These are phyloP conservation scores for Stygiomarasmius scandens DNA, from an alignment of 1,284 basidiomycete genomes.

Conservation along the genomic window DNA sequence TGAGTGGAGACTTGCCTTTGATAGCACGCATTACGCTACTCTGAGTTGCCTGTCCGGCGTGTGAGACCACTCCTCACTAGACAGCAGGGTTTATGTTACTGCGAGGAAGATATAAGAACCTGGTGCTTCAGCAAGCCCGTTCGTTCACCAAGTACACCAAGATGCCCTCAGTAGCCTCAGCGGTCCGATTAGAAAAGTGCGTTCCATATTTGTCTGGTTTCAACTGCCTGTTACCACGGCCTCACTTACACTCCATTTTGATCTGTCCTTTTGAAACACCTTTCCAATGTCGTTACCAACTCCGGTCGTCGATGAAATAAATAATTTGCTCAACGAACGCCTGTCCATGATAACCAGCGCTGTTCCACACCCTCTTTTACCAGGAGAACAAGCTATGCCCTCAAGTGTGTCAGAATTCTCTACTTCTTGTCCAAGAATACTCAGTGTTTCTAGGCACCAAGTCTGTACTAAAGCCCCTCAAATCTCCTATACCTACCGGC, in stretches of 20 bases:
- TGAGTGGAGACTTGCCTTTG: slow-evolving; percentile 47
- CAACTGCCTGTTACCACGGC: not conserved
- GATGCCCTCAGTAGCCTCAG: not conserved
- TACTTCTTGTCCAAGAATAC: not conserved
- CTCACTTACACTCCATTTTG: not conserved
- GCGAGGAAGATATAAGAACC: not conserved
- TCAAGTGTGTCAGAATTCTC: not conserved
- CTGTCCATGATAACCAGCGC: slow-evolving; percentile 14
- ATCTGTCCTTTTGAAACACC: not conserved
- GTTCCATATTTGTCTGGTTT: not conserved
- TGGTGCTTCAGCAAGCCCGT: not conserved
- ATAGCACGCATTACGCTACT: slow-evolving; percentile 56
- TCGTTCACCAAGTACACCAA: not conserved
- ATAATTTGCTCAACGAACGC: slow-evolving; percentile 13
- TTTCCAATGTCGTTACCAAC: not conserved
- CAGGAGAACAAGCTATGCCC: slow-evolving; percentile 7
- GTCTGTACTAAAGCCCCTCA: slow-evolving; percentile 25
- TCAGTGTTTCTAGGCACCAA: slow-evolving; percentile 6
- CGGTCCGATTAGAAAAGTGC: not conserved
- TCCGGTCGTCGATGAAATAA: slow-evolving; percentile 2
- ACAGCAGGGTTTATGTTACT: not conserved
- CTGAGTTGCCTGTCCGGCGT: not conserved
- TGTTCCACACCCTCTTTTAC: slow-evolving; percentile 10
- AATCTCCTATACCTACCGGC: slow-evolving; percentile 20
- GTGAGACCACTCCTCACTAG: not conserved